Base-by-base conservation (phyloP, 192 early-diverging fungal genomes). In the Linnemannia elongata region DNA sequence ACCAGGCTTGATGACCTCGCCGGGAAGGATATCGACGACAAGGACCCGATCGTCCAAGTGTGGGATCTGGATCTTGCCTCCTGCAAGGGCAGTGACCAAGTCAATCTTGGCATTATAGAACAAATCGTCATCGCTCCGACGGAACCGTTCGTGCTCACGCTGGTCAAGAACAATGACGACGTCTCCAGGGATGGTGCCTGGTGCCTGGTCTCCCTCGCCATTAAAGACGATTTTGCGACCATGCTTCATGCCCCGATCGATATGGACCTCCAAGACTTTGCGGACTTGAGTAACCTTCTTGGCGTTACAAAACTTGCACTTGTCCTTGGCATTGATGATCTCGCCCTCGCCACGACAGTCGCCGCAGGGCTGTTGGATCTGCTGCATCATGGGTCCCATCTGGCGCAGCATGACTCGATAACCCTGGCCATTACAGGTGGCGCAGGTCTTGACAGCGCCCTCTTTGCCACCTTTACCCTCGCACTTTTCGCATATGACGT, bases 341-440 rank as follows among this genome's bases (percentile, higher is more conserved):
- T 97, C 94, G 74, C 98, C 98, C 69, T 93, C 92, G 70, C 97
- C 98, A 69, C 92, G 89, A 89, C 98, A 99, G 52, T 94, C 93
- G 41, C 89, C 90, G 89, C 98, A 99, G 35, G 96, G 93, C 87
- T 98, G 96, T 89, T 99, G 98, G 90, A 99, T 96, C 91, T 99
- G 98, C 92, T 99, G 98, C 70, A 99, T 94, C 98, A 99, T 98
- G 35, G 98, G 98, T 39, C 98, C 98, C 90, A 99, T 95, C 83
- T 99, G 97, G 52, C 97, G 90, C 77, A 98, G 91, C 63, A 95
- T 92, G 44, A 98, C 89, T 85, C 94, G 94, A 72, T 97, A 88
- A 89, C 98, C 98, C 60, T 95, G 93, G 36, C 98, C 98, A 45
- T 94, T 86, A 93, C 98, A 99, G 42, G 89, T 91, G 27, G 74